Evolutionary conservation across 2,329 filamentous ascomycete species (phyloP), one percentile per base, ranked within the genome.

Genomic region (Penicillium sp.): DNA sequence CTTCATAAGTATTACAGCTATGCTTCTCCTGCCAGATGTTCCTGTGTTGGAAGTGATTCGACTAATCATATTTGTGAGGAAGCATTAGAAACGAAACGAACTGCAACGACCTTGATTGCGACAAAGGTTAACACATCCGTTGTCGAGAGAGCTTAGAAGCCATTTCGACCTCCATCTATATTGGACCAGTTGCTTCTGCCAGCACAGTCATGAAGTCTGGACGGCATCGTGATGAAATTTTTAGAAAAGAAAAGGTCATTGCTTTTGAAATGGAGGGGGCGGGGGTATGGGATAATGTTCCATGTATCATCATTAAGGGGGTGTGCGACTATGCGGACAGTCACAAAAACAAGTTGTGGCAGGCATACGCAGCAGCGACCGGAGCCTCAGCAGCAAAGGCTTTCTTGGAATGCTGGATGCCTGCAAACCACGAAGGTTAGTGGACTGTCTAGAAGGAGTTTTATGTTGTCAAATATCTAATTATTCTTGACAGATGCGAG

Each of bases 31-130:
- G 21, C 30, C 15, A 30, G 15, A n/a, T 53, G 50, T 11, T n/a
- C 1, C 21, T 53, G 29, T 53, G n/a, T 21, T 7, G 26, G n/a
- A 53, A n/a, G 45, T 49, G 21, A 26, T 17, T 23, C 21, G 19
- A 8, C 23, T 38, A 66, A 69, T 31, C 64, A 26, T 29, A 60
- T 73, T 11, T 48, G 60, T 35, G n/a, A 58, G 0, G 62, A 60
- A 13, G 61, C 64, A 13, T 2, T 50, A n/a, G n/a, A n/a, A n/a
- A n/a, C 8, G 30, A 53, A 6, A 5, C 13, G 13, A 30, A 30
- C 19, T 66, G 64, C 38, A 41, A 30, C 9, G 45, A 60, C 6
- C 62, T 66, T 41, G 62, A 54, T 5, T 66, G 62, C 41, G 56
- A 63, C n/a, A 23, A 58, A 9, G 6, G 38, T 3, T n/a, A n/a